phyloP scores from a whole-genome alignment of 164 flowering plant genomes.

The Berberis vulgaris region DNA sequence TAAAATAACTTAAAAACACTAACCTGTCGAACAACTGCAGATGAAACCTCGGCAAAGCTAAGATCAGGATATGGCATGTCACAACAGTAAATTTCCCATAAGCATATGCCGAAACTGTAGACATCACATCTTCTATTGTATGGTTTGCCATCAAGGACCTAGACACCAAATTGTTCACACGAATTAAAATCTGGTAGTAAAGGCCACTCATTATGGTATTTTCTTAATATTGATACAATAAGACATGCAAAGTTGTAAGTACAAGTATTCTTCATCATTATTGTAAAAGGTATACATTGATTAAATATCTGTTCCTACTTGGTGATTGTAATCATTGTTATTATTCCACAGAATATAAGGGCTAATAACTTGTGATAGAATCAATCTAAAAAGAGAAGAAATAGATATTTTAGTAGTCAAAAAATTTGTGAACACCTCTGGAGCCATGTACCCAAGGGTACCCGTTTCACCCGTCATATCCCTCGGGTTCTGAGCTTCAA shows the following conservation, averaged over 20 bases:
- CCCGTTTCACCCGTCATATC: slow-evolving; percentile 76
- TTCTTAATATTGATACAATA: no score
- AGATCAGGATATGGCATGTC: slow-evolving; percentile 90
- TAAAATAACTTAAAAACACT: slow-evolving; percentile 2
- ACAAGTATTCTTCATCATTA: no score
- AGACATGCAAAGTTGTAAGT: no score
- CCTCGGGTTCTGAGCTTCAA: slow-evolving; percentile 61
- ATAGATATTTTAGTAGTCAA: background rate
- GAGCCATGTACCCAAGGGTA: slow-evolving; percentile 70
- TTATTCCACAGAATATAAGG: no score
- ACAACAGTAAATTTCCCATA: slow-evolving; percentile 96
- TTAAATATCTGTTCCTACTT: no score
- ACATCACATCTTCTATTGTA: slow-evolving; percentile 92
- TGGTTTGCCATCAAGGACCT: slow-evolving; percentile 95
- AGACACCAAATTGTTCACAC: slow-evolving; percentile 1
- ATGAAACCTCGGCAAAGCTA: slow-evolving; percentile 79
- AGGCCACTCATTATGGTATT: no score
- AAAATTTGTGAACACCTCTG: slow-evolving; percentile 34
- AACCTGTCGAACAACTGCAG: slow-evolving; percentile 90
- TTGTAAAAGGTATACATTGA: no score
- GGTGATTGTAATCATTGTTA: no score
- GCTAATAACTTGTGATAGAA: no score
- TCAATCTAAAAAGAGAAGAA: no score
- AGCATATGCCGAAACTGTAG: slow-evolving; percentile 93
- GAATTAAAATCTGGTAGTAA: no score